These are phyloP conservation scores for Aspergillus sparsus DNA, from an alignment of 495 filamentous ascomycete genomes.

Conservation along the genomic window DNA sequence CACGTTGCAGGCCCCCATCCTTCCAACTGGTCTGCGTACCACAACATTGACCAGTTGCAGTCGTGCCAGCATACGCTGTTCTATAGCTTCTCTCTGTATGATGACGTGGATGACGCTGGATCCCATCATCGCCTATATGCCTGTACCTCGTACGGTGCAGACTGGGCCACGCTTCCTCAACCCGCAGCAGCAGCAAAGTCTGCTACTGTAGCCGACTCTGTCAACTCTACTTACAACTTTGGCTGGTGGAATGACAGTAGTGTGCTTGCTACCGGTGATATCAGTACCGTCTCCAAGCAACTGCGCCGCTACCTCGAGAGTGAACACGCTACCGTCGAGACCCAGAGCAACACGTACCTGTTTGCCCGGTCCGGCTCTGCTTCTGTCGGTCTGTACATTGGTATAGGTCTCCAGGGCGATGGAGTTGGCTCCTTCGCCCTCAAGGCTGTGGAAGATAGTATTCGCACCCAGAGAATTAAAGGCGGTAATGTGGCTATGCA, in stretches of 20 bases:
- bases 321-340: conserved; percentile 21
- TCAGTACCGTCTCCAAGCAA: conserved; percentile 26
- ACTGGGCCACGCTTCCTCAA: conserved; percentile 23
- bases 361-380: conserved; percentile 21
- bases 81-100: conserved; percentile 34
- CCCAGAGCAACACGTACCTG: conserved; percentile 19
- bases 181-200: neutral
- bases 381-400: conserved; percentile 30
- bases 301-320: conserved; percentile 27
- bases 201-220: neutral
- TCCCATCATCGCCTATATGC: conserved; percentile 32
- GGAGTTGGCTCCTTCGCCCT: conserved; percentile 27
- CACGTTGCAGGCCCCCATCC: conserved; percentile 30
- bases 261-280: conserved; percentile 15
- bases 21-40: conserved; percentile 38
- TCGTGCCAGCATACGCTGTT: conserved; percentile 33
- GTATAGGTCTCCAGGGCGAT: conserved; percentile 31
- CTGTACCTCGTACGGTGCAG: conserved; percentile 35
- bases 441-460: conserved; percentile 19
- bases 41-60: conserved; percentile 25
- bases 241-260: conserved; percentile 27
- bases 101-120: conserved; percentile 31
- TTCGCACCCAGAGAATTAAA: conserved; percentile 20
- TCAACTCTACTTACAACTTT: conserved; percentile 27
- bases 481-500: conserved; percentile 36